A percentile compares a stretch with the other conserved stretches of the same genome.
Conservation (phyloP, 257 asterid species). For the Solanum arcanum region DNA sequence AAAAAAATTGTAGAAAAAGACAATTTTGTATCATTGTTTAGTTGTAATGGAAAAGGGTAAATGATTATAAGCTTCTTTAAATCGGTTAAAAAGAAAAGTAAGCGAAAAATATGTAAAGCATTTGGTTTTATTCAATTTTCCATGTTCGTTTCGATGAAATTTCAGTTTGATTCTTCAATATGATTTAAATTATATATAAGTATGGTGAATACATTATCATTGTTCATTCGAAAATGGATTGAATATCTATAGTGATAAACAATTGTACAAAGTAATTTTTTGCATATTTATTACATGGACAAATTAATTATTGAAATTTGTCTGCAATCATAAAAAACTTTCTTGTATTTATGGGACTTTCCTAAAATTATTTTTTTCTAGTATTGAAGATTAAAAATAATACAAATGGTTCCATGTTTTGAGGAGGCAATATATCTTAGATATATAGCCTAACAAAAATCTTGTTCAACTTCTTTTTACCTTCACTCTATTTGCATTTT, state of each 20-base stretch:
- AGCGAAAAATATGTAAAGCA: background rate
- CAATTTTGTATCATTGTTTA: background rate
- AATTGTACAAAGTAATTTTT: background rate
- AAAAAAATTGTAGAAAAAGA: background rate
- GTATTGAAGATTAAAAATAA: too few species aligned
- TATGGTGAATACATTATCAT: background rate
- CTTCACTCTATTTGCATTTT: background rate
- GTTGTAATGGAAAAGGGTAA: background rate
- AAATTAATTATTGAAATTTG: background rate
- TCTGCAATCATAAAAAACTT: background rate
- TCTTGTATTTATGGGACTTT: background rate
- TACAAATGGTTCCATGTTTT: background rate
- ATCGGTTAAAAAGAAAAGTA: background rate
- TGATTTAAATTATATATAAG: background rate
- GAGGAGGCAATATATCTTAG: background rate
- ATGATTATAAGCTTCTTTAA: background rate
- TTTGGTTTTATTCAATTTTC: background rate
- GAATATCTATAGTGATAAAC: background rate
- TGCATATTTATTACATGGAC: background rate
- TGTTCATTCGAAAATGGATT: background rate
- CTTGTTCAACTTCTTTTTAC: background rate
- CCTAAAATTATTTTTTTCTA: background rate
- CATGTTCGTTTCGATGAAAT: background rate
- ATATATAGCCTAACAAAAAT: too few species aligned
- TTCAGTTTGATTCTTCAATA: background rate